Evolutionary conservation across 352 stramenopile species (phyloP), one percentile per base, ranked within the genome.

Genomic region (Phytophthora sansomeana): DNA sequence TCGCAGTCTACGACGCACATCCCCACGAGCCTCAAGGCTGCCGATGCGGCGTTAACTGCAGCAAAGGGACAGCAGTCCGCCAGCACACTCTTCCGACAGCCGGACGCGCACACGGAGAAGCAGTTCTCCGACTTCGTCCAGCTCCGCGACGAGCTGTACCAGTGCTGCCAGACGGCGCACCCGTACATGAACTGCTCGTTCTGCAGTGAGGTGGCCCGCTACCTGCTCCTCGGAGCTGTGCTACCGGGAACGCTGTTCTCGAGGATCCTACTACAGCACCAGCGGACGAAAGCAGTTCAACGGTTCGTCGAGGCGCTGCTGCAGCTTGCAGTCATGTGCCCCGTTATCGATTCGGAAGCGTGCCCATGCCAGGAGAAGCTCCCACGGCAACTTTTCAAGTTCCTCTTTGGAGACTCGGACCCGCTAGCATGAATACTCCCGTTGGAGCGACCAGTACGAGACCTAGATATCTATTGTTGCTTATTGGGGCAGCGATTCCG

Each of bases 151-250:
- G 46, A 70, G 38, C 50, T 73, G 36, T 77, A 65, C 52, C 42
- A 69, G 19, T 62, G 56, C 55, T 67, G 66, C 39, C 65, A 75
- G 33, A 38, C 51, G 1, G 33, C 42, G 32, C 68, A 76, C 58
- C 35, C 49, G 5, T 33, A 42, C 17, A 38, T 36, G 24, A 39
- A 46, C 42, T 83, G 75, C 61, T 33, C 52, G 29, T 84, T 78
- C 51, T 80, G 75, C 57, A 53, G 63, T 39, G 57, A 70, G 26
- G 62, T 77, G 48, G 72, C 70, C 36, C 55, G 68, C 51, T 80
- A 59, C 59, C 65, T 80, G 11, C 50, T 76, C 13, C 63, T 70
- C 14, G 63, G 63, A n/a, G 33, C 58, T 26, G 54, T 70, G 21
- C 63, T 65, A 38, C 63, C 63, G 3, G 63, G 63, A 14, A 29